Evolutionary conservation across 257 asterid genomes (phyloP).

Genomic region (Cruciata laevipes): DNA sequence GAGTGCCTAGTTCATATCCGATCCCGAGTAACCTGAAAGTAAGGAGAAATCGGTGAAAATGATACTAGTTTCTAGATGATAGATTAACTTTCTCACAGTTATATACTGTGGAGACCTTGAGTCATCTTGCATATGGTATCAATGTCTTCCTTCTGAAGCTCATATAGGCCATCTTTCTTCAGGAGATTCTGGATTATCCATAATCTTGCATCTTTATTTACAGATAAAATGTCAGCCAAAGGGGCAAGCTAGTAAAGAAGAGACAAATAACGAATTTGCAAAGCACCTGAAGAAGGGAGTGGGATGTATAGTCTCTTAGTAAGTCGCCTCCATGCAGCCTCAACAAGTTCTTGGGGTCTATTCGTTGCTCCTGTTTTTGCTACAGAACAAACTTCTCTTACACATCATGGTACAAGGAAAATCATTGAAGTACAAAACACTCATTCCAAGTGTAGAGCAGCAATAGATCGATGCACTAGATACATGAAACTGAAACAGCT

Average conservation of each 20-base stretch:
- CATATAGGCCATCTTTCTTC: conserved; percentile 70
- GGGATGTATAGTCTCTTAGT: conserved; percentile 94
- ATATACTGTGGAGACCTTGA: conserved; percentile 39
- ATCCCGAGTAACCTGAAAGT: conserved; percentile 87
- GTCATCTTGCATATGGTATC: conserved; percentile 71
- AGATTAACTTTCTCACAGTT: no score
- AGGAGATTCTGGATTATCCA: conserved; percentile 83
- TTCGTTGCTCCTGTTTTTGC: conserved; percentile 81
- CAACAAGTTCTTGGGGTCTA: conserved; percentile 98
- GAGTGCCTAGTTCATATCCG: conserved; percentile 99
- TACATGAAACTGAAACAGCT: no score
- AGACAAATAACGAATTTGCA: not conserved
- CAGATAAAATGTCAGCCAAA: conserved; percentile 17
- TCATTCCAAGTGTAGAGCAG: no score
- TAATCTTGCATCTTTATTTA: conserved; percentile 67
- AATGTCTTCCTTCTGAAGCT: conserved; percentile 65
- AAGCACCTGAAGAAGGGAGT: conserved; percentile 81
- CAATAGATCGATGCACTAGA: no score
- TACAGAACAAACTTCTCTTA: not conserved
- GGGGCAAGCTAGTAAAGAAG: conserved; percentile 4
- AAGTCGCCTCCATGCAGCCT: conserved; percentile 97
- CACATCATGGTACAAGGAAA: not conserved
- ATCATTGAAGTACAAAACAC: no score
- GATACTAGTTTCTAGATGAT: conserved; percentile 4
- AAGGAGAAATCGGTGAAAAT: conserved; percentile 6